Evolutionary conservation across 2,329 filamentous ascomycete species (phyloP).

Genomic region (Chrysoporthe austroafricana): DNA sequence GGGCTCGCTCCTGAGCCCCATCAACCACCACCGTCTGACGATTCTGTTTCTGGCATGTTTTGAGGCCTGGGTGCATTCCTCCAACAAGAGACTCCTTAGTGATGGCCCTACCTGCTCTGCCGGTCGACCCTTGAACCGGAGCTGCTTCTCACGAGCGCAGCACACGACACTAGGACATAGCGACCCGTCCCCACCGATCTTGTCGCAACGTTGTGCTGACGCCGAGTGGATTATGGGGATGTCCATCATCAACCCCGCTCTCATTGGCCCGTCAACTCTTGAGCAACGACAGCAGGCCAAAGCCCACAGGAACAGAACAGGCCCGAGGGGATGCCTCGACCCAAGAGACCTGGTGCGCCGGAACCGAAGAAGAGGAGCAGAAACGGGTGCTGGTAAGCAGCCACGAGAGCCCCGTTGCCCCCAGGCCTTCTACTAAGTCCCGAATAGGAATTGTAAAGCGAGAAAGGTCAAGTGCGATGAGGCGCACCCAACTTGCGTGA

Average conservation of each 20-base stretch:
- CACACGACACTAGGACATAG: not conserved
- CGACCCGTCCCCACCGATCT: not conserved
- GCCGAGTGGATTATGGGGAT: conserved; percentile 26
- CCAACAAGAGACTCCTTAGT: not conserved
- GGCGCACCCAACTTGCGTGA: conserved; percentile 72
- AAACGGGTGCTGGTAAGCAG: conserved; percentile 67
- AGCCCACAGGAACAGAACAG: conserved; percentile 18
- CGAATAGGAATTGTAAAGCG: conserved; percentile 73
- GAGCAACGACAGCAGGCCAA: conserved; percentile 14
- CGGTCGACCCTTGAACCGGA: not conserved
- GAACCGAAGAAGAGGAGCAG: conserved; percentile 70
- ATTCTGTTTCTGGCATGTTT: conserved; percentile 2
- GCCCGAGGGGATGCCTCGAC: conserved; percentile 60
- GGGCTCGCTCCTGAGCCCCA: not conserved
- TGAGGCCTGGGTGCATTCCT: not conserved
- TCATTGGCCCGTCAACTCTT: conserved; percentile 25
- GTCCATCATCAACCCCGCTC: conserved; percentile 26
- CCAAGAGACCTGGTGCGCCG: conserved; percentile 64
- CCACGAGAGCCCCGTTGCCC: not conserved
- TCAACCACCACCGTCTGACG: not conserved
- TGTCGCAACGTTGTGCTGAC: conserved; percentile 1
- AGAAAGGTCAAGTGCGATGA: conserved; percentile 78
- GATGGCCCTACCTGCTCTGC: not conserved
- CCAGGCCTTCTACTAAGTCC: conserved; percentile 15
- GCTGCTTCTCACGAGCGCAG: not conserved